Evolutionary conservation across 2,329 filamentous ascomycete genomes (phyloP).

Genomic region (Penicillium sp.): DNA sequence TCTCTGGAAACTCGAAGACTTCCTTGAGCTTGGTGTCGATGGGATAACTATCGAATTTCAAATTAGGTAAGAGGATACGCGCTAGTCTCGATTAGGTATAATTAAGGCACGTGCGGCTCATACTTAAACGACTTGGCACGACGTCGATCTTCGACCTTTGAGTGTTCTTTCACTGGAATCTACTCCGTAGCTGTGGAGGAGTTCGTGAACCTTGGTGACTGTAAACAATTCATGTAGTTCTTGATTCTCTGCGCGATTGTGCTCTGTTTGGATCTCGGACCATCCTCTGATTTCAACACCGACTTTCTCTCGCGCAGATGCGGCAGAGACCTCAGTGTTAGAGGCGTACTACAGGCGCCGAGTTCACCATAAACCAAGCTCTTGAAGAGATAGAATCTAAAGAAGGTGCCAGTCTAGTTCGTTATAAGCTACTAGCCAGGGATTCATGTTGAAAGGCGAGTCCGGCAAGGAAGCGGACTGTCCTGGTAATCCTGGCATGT

Average conservation of each 20-base stretch:
- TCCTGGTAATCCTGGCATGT: too few species aligned
- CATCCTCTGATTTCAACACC: not conserved
- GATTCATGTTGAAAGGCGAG: too few species aligned
- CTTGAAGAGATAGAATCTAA: too few species aligned
- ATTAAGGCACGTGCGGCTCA: conserved; percentile 21
- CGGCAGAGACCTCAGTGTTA: not conserved
- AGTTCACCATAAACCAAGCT: not conserved
- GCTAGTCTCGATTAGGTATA: conserved; percentile 20
- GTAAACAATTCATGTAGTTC: not conserved
- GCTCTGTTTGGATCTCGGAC: not conserved
- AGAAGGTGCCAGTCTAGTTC: too few species aligned
- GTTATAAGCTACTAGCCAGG: too few species aligned
- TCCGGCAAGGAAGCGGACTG: too few species aligned
- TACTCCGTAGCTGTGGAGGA: not conserved
- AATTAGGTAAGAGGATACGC: conserved; percentile 12
- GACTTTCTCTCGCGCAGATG: not conserved
- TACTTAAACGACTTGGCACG: conserved; percentile 3
- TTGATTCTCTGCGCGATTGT: not conserved
- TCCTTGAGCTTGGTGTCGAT: conserved; percentile 4
- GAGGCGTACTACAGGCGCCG: not conserved
- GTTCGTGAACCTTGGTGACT: not conserved
- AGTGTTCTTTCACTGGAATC: not conserved
- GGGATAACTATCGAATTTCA: conserved; percentile 14
- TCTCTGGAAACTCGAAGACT: conserved; percentile 1
- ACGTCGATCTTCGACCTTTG: not conserved